Conservation (phyloP, 345 rosid species). For the Aegle marmelos region DNA sequence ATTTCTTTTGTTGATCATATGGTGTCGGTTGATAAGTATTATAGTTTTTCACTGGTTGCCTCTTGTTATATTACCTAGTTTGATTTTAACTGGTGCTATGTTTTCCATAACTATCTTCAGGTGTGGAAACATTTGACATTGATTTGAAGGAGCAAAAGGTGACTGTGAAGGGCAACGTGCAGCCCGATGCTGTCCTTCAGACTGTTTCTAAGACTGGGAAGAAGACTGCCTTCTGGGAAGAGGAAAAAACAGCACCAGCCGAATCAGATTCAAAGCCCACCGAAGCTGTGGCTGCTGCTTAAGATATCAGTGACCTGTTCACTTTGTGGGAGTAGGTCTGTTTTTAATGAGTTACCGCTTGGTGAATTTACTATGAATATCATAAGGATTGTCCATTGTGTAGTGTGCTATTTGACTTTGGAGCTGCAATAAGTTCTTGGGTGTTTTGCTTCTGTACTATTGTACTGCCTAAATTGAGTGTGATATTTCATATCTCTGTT, state of each 20-base stretch:
- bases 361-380: constrained; percentile 8
- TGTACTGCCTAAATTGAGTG: neutral
- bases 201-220: constrained; percentile 80
- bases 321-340: neutral
- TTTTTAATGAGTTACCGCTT: neutral
- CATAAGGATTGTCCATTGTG: neutral
- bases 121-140: constrained; percentile 76
- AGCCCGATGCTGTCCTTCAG: constrained; percentile 77
- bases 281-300: constrained; percentile 37
- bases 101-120: constrained; percentile 26
- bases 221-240: constrained; percentile 81
- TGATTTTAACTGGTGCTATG: neutral
- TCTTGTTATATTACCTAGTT: neutral
- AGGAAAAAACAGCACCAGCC: constrained; percentile 39
- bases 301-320: neutral
- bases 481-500: neutral
- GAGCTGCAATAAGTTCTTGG: constrained; percentile 11
- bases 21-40: neutral
- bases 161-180: constrained; percentile 77
- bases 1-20: neutral
- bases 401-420: neutral
- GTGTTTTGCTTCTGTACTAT: neutral
- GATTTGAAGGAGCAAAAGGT: constrained; percentile 80
- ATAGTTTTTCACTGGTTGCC: neutral
- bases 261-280: constrained; percentile 32